Percentiles rank a stretch among this genome's conserved stretches.
Evolutionary conservation across 1,284 basidiomycete species (phyloP).

Genomic region (Trametes polyzona): DNA sequence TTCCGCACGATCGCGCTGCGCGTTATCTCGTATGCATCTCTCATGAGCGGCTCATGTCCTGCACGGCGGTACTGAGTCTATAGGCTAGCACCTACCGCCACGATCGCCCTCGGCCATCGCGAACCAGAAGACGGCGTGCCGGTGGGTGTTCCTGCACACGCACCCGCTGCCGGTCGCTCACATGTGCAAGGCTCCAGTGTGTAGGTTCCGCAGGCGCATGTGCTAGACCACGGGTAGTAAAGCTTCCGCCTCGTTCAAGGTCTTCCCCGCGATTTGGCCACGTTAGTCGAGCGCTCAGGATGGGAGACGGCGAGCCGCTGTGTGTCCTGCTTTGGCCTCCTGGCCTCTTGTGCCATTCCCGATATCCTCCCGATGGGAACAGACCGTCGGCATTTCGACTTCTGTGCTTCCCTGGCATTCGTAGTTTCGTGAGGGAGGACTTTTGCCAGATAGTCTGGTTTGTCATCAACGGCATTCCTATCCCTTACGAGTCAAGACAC

Average conservation of each 20-base stretch:
- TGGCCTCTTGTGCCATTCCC: conserved; percentile 1
- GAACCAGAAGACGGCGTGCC: conserved; percentile 12
- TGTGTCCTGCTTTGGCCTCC: conserved; percentile 8
- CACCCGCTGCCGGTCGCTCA: conserved; percentile 13
- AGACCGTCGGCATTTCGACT: not conserved
- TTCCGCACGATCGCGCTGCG: conserved; percentile 6
- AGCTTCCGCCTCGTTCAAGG: conserved; percentile 1
- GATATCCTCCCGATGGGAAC: conserved; percentile 19
- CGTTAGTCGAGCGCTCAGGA: conserved; percentile 5
- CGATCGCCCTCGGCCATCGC: not conserved
- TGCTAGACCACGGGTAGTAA: not conserved
- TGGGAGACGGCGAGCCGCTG: not conserved
- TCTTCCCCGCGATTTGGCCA: conserved; percentile 9
- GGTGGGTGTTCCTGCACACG: conserved; percentile 18
- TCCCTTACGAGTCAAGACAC: not conserved
- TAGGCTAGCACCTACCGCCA: conserved; percentile 10
- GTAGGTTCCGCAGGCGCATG: conserved; percentile 5
- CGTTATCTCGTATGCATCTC: conserved; percentile 22
- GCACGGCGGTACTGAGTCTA: conserved; percentile 17
- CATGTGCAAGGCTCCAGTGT: conserved; percentile 19
- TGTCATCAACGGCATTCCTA: not conserved
- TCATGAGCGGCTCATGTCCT: conserved; percentile 4
- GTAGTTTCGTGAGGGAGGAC: not conserved
- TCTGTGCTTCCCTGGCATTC: not conserved
- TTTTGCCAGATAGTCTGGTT: not conserved